Base-by-base conservation (phyloP, 768 basidiomycete genomes). In the Naematelia encephala region DNA sequence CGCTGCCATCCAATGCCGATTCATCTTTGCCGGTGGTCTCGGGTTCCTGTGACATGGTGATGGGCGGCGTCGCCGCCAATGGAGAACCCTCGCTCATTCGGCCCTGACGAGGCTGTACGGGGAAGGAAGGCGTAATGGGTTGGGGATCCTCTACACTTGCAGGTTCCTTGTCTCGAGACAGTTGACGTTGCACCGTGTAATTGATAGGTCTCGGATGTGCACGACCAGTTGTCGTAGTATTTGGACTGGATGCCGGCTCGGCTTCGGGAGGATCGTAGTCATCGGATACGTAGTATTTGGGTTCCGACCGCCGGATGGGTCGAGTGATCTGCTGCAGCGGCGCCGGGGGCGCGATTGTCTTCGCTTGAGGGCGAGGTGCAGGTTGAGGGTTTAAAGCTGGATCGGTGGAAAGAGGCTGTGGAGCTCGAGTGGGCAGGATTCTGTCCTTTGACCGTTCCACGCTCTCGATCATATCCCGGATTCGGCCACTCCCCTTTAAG, bases 111-210 rank as follows among this genome's bases (percentile, higher is more conserved):
- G 51, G 11, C 19, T 22, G 51, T 25, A 53, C 28, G 26, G 47
- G 25, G 46, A 34, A 4, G 5, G 53, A 39, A 25, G 63, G 54
- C 11, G 61, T 62, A 55, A 59, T 77, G 71, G 5, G 85, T 84
- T 46, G 4, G 86, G 85, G 69, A 90, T 90, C 78, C 87, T 90
- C 39, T 84, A 86, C 28, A 30, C 58, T 59, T 21, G 25, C 30
- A 13, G 53, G 30, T 16, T 42, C 42, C 21, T 16, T 8, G 16
- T 54, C 51, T 19, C 34, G 53, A 28, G 46, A 21, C 2, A 29
- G 21, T 19, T 11, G 45, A 22, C 57, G 57, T 34, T 26, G 51
- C n/a, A 23, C 49, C 39, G 51, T 52, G 3, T 58, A 50, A 11
- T 55, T 43, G 27, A 68, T 69, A 0, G 67, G 67, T 12, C 67